These are phyloP conservation scores for Trametes villosa DNA, from an alignment of 768 basidiomycete species.

Conservation along the genomic window DNA sequence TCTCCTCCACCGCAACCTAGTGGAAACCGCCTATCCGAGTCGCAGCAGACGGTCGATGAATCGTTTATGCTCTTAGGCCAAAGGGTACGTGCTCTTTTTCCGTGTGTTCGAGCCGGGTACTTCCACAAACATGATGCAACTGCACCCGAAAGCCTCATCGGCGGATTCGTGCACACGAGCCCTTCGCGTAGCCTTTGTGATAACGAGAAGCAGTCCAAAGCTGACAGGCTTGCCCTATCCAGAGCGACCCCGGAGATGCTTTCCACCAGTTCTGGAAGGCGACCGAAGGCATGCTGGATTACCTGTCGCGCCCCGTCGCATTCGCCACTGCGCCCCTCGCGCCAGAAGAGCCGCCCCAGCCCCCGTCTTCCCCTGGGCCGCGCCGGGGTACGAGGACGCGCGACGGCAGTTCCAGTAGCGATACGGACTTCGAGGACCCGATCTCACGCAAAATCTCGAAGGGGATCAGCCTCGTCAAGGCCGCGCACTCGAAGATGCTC, in stretches of 20 bases:
- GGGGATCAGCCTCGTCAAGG: conserved; percentile 38
- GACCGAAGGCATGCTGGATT: conserved; percentile 85
- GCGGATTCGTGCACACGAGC: too few species aligned
- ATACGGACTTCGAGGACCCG: conserved; percentile 70
- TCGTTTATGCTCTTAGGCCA: conserved; percentile 90
- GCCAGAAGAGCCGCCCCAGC: conserved; percentile 37
- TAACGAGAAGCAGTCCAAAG: neutral
- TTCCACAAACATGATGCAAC: too few species aligned
- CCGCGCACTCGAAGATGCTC: conserved; percentile 33
- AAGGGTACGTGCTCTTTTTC: conserved; percentile 40
- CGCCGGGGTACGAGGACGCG: conserved; percentile 34
- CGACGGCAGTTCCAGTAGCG: conserved; percentile 62
- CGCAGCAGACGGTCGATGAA: conserved; percentile 72
- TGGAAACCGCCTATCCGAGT: conserved; percentile 55
- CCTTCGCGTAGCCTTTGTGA: too few species aligned
- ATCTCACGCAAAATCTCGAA: conserved; percentile 61
- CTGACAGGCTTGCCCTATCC: neutral
- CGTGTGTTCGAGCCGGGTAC: too few species aligned
- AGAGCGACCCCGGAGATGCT: conserved; percentile 74
- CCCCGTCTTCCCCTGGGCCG: neutral
- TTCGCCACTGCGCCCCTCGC: conserved; percentile 82
- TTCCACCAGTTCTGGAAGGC: conserved; percentile 91
- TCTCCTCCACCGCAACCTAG: conserved; percentile 48
- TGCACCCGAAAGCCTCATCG: too few species aligned
- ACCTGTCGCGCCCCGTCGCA: conserved; percentile 81